phyloP scores from a whole-genome alignment of 2,329 filamentous ascomycete species.

The Penicillium freii region DNA sequence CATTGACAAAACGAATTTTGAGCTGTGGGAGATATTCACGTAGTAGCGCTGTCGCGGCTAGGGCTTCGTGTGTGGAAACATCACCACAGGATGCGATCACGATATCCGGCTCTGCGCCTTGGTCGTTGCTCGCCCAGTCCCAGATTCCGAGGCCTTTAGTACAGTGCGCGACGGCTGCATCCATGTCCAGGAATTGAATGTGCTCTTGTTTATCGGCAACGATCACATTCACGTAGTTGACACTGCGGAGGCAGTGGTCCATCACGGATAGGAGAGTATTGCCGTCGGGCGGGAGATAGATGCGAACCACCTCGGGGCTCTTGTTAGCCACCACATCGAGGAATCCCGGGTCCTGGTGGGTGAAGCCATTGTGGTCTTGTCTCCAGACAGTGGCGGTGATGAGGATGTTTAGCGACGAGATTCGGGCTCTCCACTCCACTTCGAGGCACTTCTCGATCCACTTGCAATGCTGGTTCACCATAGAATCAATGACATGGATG shows the following conservation, averaged over 20 bases:
- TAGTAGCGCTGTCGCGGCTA: conserved; percentile 72
- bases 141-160: conserved; percentile 77
- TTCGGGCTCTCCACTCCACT: conserved; percentile 70
- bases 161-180: conserved; percentile 71
- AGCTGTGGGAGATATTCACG: conserved; percentile 69
- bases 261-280: conserved; percentile 74
- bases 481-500: conserved; percentile 78
- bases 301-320: conserved; percentile 73
- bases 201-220: conserved; percentile 79
- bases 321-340: conserved; percentile 78
- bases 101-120: conserved; percentile 66
- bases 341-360: conserved; percentile 77
- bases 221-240: conserved; percentile 78
- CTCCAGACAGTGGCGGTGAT: conserved; percentile 77
- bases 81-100: conserved; percentile 77
- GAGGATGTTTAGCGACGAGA: conserved; percentile 75
- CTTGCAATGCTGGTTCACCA: conserved; percentile 85
- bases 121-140: conserved; percentile 72
- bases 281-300: conserved; percentile 76
- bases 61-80: conserved; percentile 68
- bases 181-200: conserved; percentile 71
- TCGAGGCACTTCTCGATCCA: conserved; percentile 82
- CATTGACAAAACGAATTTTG: conserved; percentile 76
- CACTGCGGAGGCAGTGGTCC: conserved; percentile 70
- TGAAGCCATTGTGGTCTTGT: conserved; percentile 82